phyloP scores from a whole-genome alignment of 2,329 filamentous ascomycete species.

The Colletotrichum coccodes region DNA sequence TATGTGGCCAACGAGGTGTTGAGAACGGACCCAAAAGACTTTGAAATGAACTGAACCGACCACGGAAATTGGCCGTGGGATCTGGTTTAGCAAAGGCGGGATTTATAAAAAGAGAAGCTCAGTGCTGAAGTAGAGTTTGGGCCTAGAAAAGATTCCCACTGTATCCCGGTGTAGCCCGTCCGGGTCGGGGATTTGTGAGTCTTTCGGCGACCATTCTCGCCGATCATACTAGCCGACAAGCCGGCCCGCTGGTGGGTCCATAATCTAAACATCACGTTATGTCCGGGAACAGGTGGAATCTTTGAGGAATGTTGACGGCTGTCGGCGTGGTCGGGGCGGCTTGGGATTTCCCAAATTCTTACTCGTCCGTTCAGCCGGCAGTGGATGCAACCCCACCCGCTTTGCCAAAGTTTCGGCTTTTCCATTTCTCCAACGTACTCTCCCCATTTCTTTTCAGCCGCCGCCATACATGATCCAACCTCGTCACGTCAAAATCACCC shows the following conservation, averaged over 20 bases:
- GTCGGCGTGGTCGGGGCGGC: slow-evolving; percentile 5
- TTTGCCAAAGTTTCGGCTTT: not conserved
- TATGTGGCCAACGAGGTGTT: too few relatives aligned
- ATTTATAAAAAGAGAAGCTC: not conserved
- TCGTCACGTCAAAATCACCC: not conserved
- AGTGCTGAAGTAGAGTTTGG: not conserved
- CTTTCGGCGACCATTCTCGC: not conserved
- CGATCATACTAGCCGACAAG: not conserved
- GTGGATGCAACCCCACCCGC: not conserved
- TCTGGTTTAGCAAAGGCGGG: too few relatives aligned
- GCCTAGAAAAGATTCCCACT: not conserved
- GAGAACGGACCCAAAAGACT: too few relatives aligned
- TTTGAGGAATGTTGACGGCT: not conserved
- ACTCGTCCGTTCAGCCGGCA: not conserved
- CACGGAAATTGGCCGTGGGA: too few relatives aligned
- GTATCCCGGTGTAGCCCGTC: not conserved
- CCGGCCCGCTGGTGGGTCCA: not conserved
- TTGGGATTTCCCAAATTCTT: not conserved
- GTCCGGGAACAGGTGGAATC: not conserved
- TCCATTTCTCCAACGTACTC: not conserved
- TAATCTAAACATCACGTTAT: not conserved
- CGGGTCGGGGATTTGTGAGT: not conserved
- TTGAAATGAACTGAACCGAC: too few relatives aligned
- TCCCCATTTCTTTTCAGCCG: not conserved
- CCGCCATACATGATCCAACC: not conserved